Percentiles rank a stretch among this genome's conserved stretches.
Evolutionary conservation across 2,329 filamentous ascomycete genomes (phyloP).

Genomic region (Tolypocladium capitatum): DNA sequence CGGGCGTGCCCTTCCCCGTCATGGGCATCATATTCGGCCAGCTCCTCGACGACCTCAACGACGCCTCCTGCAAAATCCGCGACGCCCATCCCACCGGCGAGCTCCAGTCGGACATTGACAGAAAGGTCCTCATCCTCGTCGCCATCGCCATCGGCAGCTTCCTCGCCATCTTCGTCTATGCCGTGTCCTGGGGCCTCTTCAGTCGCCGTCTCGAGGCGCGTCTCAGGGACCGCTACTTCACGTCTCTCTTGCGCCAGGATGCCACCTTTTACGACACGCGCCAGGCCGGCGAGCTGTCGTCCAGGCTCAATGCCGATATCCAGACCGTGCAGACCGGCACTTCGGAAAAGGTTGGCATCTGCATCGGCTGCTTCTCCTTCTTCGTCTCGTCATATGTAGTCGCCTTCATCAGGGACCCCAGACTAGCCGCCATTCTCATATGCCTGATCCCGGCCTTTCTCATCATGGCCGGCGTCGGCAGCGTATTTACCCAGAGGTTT

Average conservation of each 20-base stretch:
- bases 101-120: conserved; percentile 32
- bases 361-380: conserved; percentile 48
- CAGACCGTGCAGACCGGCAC: conserved; percentile 54
- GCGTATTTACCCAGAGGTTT: conserved; percentile 39
- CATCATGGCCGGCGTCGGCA: conserved; percentile 42
- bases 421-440: conserved; percentile 50
- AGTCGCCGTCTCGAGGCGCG: conserved; percentile 51
- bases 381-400: conserved; percentile 55
- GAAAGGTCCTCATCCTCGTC: conserved; percentile 46
- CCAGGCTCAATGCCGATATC: conserved; percentile 52
- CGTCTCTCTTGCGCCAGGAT: conserved; percentile 45
- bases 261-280: conserved; percentile 51
- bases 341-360: conserved; percentile 57
- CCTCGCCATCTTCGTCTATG: conserved; percentile 48
- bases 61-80: conserved; percentile 34
- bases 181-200: conserved; percentile 49
- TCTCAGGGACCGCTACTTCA: conserved; percentile 47
- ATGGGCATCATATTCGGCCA: conserved; percentile 52
- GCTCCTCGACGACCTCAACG: conserved; percentile 48
- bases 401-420: conserved; percentile 50
- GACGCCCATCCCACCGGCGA: conserved; percentile 9
- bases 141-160: conserved; percentile 53
- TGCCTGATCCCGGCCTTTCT: conserved; percentile 51
- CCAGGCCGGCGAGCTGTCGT: conserved; percentile 48
- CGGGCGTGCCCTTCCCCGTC: conserved; percentile 50